These are phyloP conservation scores for Colletotrichum endophyticum DNA, from an alignment of 2,329 filamentous ascomycete genomes.

Conservation along the genomic window DNA sequence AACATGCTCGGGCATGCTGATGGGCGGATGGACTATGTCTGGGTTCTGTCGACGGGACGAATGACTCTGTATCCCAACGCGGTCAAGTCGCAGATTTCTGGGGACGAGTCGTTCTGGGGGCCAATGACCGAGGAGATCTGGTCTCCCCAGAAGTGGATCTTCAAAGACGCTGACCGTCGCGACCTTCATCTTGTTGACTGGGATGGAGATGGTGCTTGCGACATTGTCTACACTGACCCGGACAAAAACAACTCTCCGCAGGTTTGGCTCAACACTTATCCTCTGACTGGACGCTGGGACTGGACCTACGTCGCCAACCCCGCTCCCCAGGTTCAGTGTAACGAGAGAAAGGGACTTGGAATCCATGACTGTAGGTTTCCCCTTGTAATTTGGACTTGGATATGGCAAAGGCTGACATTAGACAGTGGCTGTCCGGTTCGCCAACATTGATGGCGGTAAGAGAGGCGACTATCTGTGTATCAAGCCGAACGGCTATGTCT, in stretches of 20 bases:
- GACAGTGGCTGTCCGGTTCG: conserved; percentile 30
- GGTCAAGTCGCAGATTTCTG: background rate
- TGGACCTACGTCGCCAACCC: background rate
- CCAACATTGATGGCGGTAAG: conserved; percentile 33
- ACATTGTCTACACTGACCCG: conserved; percentile 34
- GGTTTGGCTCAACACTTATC: conserved; percentile 29
- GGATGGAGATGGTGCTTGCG: conserved; percentile 39
- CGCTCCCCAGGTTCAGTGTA: conserved; percentile 21
- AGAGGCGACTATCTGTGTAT: conserved; percentile 38
- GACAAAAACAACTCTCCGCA: conserved; percentile 26
- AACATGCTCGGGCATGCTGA: conserved; percentile 17
- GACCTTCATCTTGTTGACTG: conserved; percentile 39
- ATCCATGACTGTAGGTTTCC: conserved; percentile 24
- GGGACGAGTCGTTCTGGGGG: background rate
- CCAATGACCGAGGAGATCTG: background rate
- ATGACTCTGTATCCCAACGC: conserved; percentile 14
- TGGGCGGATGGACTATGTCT: conserved; percentile 16
- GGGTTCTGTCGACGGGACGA: background rate
- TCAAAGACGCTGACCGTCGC: conserved; percentile 20
- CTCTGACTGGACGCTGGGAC: background rate
- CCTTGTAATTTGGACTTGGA: fast-evolving
- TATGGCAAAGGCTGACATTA: background rate
- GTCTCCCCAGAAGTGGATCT: conserved; percentile 10
- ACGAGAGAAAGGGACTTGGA: conserved; percentile 27
- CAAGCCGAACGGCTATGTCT: conserved; percentile 27